Evolutionary conservation across 352 stramenopile species (phyloP), one percentile per base, ranked within the genome.

Genomic region (Phytophthora citrophthora): DNA sequence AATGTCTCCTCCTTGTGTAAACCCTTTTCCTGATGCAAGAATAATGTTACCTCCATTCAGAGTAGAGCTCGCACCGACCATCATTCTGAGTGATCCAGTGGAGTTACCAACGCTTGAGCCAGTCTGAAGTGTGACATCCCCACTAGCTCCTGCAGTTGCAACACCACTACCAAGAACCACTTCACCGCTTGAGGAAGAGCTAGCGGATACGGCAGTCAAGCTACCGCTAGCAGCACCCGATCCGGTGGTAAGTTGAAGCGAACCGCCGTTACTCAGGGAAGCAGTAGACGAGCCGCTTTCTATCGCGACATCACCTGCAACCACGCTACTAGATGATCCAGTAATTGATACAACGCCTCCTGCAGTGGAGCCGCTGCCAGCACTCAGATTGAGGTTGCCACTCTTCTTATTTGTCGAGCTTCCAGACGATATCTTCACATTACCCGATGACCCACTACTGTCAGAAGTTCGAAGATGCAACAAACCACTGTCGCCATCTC

Each of bases 391-490:
- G 11, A 79, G 41, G 46, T 61, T 44, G 7, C 71, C 71, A 41
- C 71, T 76, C 11, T 64, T 43, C 9, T 61, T 59, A 15, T 11
- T 45, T 23, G 26, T 56, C 8, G 71, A 75, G 16, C 47, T 55
- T 40, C 71, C 71, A 47, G 71, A 74, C 13, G 62, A 70, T 15
- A 79, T 73, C 38, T 38, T 62, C 16, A 79, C 54, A 32, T 23
- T 41, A 11, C 71, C 71, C 11, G 71, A 67, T 3, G 59, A 56
- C 2, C 58, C 59, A 47, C 39, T 49, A 61, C 45, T 70, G 13
- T 58, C 29, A 24, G 53, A 60, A 26, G 67, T 74, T 48, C 24
- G 24, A 49, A 79, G 60, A 29, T 18, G 34, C 26, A 79, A 27
- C n/a, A 16, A 26, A n/a, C 71, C 71, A 58, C 57, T 79, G n/a